phyloP scores from a whole-genome alignment of 177 flowering plant species.

The Vitis hybrid region DNA sequence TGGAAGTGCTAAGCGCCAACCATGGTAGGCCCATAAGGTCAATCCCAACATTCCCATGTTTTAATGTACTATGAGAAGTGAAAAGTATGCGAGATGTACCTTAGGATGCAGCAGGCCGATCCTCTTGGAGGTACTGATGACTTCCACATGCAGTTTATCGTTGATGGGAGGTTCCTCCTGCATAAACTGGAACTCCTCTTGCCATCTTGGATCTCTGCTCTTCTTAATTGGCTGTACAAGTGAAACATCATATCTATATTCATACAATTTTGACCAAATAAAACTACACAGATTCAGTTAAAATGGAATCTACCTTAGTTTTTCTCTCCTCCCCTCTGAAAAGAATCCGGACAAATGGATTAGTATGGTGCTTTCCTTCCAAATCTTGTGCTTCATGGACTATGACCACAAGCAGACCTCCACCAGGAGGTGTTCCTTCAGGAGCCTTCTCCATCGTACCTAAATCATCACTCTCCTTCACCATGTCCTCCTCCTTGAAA shows the following conservation, averaged over 20 bases:
- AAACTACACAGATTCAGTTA: not conserved
- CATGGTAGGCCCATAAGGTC: too few species aligned
- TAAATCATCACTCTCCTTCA: slow-evolving; percentile 40
- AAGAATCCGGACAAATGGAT: slow-evolving; percentile 49
- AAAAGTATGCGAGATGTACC: too few species aligned
- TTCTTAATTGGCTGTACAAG: slow-evolving; percentile 57
- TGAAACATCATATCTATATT: not conserved
- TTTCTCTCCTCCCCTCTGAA: slow-evolving; percentile 65
- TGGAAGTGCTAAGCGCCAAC: too few species aligned
- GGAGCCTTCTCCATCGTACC: slow-evolving; percentile 43
- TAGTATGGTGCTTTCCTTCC: slow-evolving; percentile 73
- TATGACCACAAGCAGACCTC: slow-evolving; percentile 56
- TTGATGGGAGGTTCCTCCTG: slow-evolving; percentile 60
- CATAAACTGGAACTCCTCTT: slow-evolving; percentile 61
- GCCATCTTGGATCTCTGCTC: slow-evolving; percentile 84
- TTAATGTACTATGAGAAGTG: too few species aligned
- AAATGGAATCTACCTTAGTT: slow-evolving; percentile 47
- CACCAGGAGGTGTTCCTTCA: slow-evolving; percentile 60
- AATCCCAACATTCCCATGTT: too few species aligned
- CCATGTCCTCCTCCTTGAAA: slow-evolving; percentile 53
- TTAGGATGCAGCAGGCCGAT: slow-evolving; percentile 48
- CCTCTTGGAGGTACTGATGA: slow-evolving; percentile 56
- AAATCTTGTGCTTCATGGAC: slow-evolving; percentile 67
- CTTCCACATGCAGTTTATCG: slow-evolving; percentile 71
- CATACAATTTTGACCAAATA: not conserved